Evolutionary conservation across 2,329 filamentous ascomycete species (phyloP), one percentile per base, ranked within the genome.

Genomic region (Xylariaceae sp.): DNA sequence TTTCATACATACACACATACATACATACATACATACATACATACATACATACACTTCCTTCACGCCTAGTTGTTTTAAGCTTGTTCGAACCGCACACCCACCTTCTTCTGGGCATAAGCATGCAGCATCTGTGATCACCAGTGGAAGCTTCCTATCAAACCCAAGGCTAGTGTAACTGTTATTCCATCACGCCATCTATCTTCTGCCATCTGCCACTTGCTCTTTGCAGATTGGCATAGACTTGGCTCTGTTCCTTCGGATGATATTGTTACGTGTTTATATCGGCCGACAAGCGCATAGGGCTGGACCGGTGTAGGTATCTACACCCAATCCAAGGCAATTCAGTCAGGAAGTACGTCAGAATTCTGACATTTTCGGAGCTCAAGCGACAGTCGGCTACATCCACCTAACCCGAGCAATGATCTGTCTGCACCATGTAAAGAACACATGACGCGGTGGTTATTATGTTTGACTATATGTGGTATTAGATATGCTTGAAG

Each of bases 391-490:
- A 37, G 32, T 16, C 14, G 32, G 32, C 44, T 29, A 32, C 44
- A 45, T 45, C 21, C 29, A 29, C 21, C 44, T 46, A 46, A 29
- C 16, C 6, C 14, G 19, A 20, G 20, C 2, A 7, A 6, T 26
- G 18, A 4, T 18, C 14, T 19, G 14, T 46, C 44, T 26, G 32
- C 14, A 37, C 14, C 14, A 4, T 37, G 12, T 37, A n/a, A n/a
- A n/a, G n/a, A n/a, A n/a, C n/a, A 37, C 32, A 37, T 37, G 32
- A 16, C 14, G 32, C 12, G 14, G 32, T 12, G 14, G 45, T 50
- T 44, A 23, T 20, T 55, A 52, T 60, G 47, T 63, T 57, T 59
- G 58, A 47, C 26, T 57, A 54, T 48, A 48, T 57, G 50, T 58
- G 48, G 51, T 40, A 50, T 44, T 50, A 54, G 40, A 26, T 43